These are phyloP conservation scores for Nakaseomyces nivariensis DNA, from an alignment of 1,139 yeast species.

Conservation along the genomic window DNA sequence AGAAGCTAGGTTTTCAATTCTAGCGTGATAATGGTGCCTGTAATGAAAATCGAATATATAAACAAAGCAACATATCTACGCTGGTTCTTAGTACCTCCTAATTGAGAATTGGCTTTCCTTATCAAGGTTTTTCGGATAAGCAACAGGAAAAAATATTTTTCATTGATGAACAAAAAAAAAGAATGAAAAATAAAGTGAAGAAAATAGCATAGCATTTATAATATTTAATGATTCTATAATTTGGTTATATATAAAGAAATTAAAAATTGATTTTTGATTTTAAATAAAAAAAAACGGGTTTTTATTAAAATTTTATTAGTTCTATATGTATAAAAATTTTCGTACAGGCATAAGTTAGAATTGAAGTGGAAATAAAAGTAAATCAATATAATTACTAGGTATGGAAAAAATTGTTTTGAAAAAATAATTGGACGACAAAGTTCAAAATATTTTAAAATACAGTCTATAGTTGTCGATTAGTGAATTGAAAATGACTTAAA, in stretches of 20 bases:
- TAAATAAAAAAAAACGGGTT: too few species aligned
- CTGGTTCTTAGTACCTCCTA: not conserved
- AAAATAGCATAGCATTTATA: constrained; percentile 1
- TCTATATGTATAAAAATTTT: not conserved
- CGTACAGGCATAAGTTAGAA: constrained; percentile 1
- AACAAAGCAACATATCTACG: not conserved
- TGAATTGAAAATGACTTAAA: not conserved
- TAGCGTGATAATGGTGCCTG: constrained; percentile 5
- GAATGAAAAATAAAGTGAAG: not conserved
- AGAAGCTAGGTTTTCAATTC: constrained; percentile 33
- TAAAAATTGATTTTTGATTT: too few species aligned
- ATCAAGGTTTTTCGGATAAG: not conserved
- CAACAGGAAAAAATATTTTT: too few species aligned
- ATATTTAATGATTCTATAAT: constrained; percentile 1
- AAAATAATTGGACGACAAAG: too few species aligned
- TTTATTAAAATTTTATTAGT: not conserved
- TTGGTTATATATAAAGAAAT: not conserved
- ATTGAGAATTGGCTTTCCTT: constrained; percentile 3
- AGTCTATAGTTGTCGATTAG: not conserved
- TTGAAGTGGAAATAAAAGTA: not conserved
- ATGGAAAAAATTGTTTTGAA: too few species aligned
- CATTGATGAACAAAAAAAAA: too few species aligned
- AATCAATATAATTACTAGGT: not conserved
- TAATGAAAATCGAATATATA: not conserved
- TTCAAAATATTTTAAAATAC: not conserved